A percentile compares a stretch with the other conserved stretches of the same genome.
Evolutionary conservation across 106 monocot genomes (phyloP).

Genomic region (Gastrodia elata): DNA sequence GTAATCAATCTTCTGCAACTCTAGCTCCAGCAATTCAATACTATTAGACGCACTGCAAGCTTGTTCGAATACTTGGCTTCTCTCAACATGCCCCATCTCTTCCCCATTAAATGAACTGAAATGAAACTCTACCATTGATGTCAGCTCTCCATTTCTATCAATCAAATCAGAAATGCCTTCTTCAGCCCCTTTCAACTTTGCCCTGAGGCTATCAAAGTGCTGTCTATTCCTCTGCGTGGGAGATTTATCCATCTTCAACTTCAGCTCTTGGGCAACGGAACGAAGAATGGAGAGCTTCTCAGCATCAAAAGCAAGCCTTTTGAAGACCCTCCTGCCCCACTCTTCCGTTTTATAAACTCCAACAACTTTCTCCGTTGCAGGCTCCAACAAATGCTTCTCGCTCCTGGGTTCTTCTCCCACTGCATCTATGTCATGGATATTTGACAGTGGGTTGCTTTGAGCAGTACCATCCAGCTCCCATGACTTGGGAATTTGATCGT

Average conservation of each 20-base stretch:
- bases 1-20: constrained; percentile 68
- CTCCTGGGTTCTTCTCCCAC: constrained; percentile 30
- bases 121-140: constrained; percentile 33
- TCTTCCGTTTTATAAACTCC: constrained; percentile 43
- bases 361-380: constrained; percentile 51
- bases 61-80: constrained; percentile 37
- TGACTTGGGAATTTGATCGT: constrained; percentile 45
- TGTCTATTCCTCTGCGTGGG: constrained; percentile 15
- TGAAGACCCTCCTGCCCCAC: constrained; percentile 41
- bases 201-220: constrained; percentile 31
- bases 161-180: constrained; percentile 33
- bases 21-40: constrained; percentile 72
- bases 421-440: constrained; percentile 20
- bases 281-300: constrained; percentile 44
- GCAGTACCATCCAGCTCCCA: constrained; percentile 40
- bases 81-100: constrained; percentile 14
- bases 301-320: constrained; percentile 53
- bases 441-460: constrained; percentile 2
- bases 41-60: constrained; percentile 50
- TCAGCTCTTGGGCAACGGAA: constrained; percentile 34
- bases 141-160: constrained; percentile 37
- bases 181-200: constrained; percentile 52
- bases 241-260: constrained; percentile 46
- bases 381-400: constrained; percentile 35
- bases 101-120: constrained; percentile 4